Conservation (phyloP, 2,329 filamentous ascomycete species). For the Mariannaea elegans region DNA sequence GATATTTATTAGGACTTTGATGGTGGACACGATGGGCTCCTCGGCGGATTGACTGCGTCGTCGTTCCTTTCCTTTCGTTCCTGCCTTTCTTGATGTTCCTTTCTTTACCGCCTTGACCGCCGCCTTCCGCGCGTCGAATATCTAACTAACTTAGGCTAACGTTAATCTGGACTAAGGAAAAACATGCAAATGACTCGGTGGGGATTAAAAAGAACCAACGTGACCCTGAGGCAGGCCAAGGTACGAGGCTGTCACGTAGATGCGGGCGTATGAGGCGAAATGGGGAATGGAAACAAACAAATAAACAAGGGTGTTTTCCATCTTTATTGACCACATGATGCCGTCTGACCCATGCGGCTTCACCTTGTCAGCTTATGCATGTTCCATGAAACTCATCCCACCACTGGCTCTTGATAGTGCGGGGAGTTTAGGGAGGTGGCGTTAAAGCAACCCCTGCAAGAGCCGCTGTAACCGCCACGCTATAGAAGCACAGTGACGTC, state of each 20-base stretch:
- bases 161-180: neutral
- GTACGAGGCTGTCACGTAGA: too few relatives aligned
- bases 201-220: too few relatives aligned
- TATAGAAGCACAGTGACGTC: slow-evolving; percentile 16
- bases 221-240: too few relatives aligned
- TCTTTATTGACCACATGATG: too few relatives aligned
- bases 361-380: too few relatives aligned
- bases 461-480: slow-evolving; percentile 15
- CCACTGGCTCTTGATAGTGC: too few relatives aligned
- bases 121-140: neutral
- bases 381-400: too few relatives aligned
- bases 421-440: neutral
- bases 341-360: neutral
- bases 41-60: neutral
- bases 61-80: neutral
- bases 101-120: neutral
- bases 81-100: neutral
- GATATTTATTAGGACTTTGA: neutral
- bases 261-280: neutral
- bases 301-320: too few relatives aligned
- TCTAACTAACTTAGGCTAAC: neutral
- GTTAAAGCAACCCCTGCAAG: neutral
- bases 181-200: too few relatives aligned
- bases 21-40: neutral
- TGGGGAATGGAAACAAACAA: too few relatives aligned